Percentiles rank a stretch among this genome's conserved stretches.
phyloP scores from a whole-genome alignment of 306 rosid genomes.

The Malus sieversii region DNA sequence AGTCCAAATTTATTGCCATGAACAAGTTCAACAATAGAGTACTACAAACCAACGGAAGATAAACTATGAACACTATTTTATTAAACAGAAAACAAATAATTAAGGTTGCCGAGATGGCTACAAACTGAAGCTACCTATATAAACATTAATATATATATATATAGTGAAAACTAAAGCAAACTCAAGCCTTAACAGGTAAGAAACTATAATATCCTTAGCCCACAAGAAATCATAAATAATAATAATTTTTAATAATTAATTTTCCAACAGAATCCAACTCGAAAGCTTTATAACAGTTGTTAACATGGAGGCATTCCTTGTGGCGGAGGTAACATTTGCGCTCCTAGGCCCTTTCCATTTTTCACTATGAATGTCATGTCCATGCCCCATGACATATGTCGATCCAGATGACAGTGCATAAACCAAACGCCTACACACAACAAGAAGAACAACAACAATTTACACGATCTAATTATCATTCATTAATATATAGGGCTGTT shows the following conservation, averaged over 20 bases:
- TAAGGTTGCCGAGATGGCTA: too few relatives aligned
- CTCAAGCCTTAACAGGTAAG: too few relatives aligned
- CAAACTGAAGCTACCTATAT: too few relatives aligned
- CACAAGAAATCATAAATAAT: too few relatives aligned
- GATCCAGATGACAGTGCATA: constrained; percentile 23
- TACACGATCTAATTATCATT: background rate
- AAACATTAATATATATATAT: too few relatives aligned
- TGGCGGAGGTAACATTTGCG: constrained; percentile 16
- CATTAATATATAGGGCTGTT: background rate
- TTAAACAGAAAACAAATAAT: too few relatives aligned
- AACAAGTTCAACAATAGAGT: background rate
- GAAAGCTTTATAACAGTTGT: background rate
- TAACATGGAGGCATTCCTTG: constrained; percentile 29
- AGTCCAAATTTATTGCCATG: background rate
- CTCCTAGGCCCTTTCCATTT: constrained; percentile 7
- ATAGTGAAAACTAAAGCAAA: too few relatives aligned
- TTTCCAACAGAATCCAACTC: background rate
- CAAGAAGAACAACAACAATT: background rate
- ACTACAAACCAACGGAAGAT: too few relatives aligned
- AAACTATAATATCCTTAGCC: too few relatives aligned
- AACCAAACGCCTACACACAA: constrained; percentile 20
- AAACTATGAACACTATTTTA: too few relatives aligned
- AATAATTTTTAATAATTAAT: too few relatives aligned
- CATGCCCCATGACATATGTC: constrained; percentile 32
- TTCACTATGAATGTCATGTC: constrained; percentile 14